Evolutionary conservation across 2,329 filamentous ascomycete species (phyloP), one percentile per base, ranked within the genome.

Genomic region (Colletotrichum agaves): DNA sequence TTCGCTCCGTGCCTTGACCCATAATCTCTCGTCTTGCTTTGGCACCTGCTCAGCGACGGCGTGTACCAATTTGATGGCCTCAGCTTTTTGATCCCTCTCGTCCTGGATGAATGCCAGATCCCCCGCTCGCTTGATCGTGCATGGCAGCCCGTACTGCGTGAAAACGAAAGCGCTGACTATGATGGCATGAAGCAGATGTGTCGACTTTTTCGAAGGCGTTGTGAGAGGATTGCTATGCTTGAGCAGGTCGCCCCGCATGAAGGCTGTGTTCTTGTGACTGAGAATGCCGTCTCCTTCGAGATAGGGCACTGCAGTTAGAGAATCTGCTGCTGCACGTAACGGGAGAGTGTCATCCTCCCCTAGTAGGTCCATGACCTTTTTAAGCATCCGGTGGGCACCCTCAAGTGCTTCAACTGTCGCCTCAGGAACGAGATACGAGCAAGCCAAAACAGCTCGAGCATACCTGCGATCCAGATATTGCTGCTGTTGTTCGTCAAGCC

Each of bases 41-140:
- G 85, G 80, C 12, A 82, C 81, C 61, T 83, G 83, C 53, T 78
- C 79, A 56, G 80, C 75, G 21, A 90, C 73, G 2, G 80, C 78
- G 68, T 86, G 84, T 59, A 93, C 80, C n/a, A 91, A 80, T 70
- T 85, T 88, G 17, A 83, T 77, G 4, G 90, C 82, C 53, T 91
- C 83, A 1, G 80, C 77, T 58, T 85, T 85, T 74, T 94, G 92
- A 69, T 93, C 91, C 5, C 85, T 81, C 58, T 85, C 82, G 71
- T 91, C 87, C 68, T 86, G 84, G 11, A 90, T 80, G 64, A 94
- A 85, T 12, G 85, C 86, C 47, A 94, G 79, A 70, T 92, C 91
- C 44, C 86, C 87, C 0, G 83, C 86, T 72, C 78, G 81, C 70
- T 84, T 84, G 15, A 90, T 75, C 1, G 82, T 85, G 68, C 82